These are phyloP conservation scores for Russula dissimulans DNA, from an alignment of 768 basidiomycete species.

Conservation along the genomic window DNA sequence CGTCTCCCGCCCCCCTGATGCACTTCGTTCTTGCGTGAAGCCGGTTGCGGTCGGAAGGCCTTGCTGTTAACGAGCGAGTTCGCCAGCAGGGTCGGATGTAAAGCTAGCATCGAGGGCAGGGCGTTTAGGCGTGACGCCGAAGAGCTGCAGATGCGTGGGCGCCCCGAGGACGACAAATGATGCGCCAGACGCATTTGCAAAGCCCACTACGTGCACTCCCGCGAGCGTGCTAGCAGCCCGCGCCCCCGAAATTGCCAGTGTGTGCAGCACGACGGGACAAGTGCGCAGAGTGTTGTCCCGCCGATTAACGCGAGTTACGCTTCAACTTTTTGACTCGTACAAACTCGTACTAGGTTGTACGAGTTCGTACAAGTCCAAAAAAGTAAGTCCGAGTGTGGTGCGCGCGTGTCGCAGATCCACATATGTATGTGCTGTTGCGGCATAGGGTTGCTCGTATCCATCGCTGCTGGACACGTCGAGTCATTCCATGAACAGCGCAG, in stretches of 20 bases:
- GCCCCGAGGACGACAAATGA: constrained; percentile 80
- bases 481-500: constrained; percentile 68
- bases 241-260: constrained; percentile 14
- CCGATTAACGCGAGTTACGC: constrained; percentile 26
- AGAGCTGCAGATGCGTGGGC: constrained; percentile 67
- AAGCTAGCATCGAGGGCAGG: constrained; percentile 43
- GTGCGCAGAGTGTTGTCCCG: constrained; percentile 60
- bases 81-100: constrained; percentile 35
- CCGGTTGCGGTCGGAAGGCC: background rate
- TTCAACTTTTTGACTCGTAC: constrained; percentile 30
- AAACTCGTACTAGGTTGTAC: too few species aligned
- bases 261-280: constrained; percentile 62
- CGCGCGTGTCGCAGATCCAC: constrained; percentile 41
- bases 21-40: background rate
- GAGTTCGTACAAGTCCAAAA: constrained; percentile 23
- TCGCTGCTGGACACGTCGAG: constrained; percentile 43
- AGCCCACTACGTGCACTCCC: constrained; percentile 64
- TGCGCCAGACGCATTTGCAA: constrained; percentile 84
- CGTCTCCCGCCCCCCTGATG: background rate
- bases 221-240: background rate
- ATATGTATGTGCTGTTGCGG: constrained; percentile 11
- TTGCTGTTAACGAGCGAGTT: constrained; percentile 29
- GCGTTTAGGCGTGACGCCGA: constrained; percentile 76
- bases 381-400: constrained; percentile 43
- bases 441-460: background rate